These are phyloP conservation scores for Tuctoria greenei DNA, from an alignment of 176 grass and related monocot species.

Conservation along the genomic window DNA sequence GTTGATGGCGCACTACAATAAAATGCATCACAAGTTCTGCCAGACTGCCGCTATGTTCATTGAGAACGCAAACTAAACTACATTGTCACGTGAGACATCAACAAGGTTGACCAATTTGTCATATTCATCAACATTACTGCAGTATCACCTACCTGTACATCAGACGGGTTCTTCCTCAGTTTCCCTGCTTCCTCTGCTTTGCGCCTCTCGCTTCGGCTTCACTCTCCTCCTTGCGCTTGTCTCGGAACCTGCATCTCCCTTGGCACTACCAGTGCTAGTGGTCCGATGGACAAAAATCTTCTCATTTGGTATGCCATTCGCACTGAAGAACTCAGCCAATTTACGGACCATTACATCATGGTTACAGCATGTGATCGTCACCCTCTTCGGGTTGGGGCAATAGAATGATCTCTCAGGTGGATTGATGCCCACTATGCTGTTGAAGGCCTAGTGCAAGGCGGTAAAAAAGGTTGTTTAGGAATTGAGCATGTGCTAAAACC, in stretches of 20 bases:
- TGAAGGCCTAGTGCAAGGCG: slow-evolving; percentile 4
- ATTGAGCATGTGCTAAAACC: not conserved
- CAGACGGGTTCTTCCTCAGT: slow-evolving; percentile 13
- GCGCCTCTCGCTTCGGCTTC: slow-evolving; percentile 6
- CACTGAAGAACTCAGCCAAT: slow-evolving; percentile 3
- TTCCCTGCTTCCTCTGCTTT: slow-evolving; percentile 21
- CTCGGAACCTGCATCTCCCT: not conserved
- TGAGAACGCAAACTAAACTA: not conserved
- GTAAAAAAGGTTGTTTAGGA: not conserved
- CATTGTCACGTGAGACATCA: too few relatives aligned
- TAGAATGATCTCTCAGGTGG: slow-evolving; percentile 6
- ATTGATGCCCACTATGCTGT: not conserved
- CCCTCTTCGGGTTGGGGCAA: slow-evolving; percentile 26
- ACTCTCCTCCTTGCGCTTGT: slow-evolving; percentile 17
- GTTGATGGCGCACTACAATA: not conserved
- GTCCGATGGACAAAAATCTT: slow-evolving; percentile 8
- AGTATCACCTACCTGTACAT: not conserved
- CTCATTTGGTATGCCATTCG: not conserved
- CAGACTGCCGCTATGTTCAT: not conserved
- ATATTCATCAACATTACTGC: not conserved
- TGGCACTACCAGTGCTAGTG: not conserved
- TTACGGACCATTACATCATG: not conserved
- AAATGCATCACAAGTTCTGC: not conserved
- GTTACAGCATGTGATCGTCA: slow-evolving; percentile 32
- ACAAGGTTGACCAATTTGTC: not conserved